Conservation (phyloP, 108 stramenopile species). For the Cyclostephanos tholiformis region DNA sequence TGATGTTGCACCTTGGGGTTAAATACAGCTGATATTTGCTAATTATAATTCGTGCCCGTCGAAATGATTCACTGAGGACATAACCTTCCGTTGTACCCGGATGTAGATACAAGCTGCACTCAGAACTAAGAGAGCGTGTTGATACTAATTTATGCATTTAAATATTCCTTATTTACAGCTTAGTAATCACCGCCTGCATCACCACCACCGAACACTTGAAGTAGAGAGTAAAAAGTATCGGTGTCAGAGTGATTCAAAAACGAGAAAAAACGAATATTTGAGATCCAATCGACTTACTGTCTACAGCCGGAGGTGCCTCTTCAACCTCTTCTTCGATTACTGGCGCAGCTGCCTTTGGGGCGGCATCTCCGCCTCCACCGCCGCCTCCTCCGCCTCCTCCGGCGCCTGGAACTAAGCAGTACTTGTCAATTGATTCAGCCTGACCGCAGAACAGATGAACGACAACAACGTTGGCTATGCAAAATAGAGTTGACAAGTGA, state of each 20-base stretch:
- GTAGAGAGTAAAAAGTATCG: too few relatives aligned
- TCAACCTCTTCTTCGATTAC: constrained; percentile 59
- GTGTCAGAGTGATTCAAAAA: constrained; percentile 4
- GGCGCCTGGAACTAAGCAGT: constrained; percentile 62
- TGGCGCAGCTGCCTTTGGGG: constrained; percentile 21
- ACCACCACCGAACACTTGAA: constrained; percentile 64
- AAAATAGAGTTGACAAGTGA: neutral
- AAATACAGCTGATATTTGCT: neutral
- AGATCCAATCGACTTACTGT: constrained; percentile 34
- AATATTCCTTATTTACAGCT: neutral
- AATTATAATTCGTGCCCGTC: too few relatives aligned
- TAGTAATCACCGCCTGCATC: constrained; percentile 63
- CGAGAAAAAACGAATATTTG: neutral
- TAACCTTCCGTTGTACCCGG: too few relatives aligned
- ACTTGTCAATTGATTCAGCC: constrained; percentile 55
- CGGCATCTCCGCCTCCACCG: constrained; percentile 53
- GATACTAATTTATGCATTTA: too few relatives aligned
- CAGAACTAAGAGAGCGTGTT: too few relatives aligned
- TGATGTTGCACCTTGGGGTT: neutral
- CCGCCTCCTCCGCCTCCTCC: constrained; percentile 72
- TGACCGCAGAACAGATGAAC: neutral
- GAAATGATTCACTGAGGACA: too few relatives aligned
- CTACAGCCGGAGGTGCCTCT: constrained; percentile 68
- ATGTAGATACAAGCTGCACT: too few relatives aligned
- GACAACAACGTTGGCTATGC: neutral